phyloP scores from a whole-genome alignment of 345 rosid species.

The Arabis alpina region DNA sequence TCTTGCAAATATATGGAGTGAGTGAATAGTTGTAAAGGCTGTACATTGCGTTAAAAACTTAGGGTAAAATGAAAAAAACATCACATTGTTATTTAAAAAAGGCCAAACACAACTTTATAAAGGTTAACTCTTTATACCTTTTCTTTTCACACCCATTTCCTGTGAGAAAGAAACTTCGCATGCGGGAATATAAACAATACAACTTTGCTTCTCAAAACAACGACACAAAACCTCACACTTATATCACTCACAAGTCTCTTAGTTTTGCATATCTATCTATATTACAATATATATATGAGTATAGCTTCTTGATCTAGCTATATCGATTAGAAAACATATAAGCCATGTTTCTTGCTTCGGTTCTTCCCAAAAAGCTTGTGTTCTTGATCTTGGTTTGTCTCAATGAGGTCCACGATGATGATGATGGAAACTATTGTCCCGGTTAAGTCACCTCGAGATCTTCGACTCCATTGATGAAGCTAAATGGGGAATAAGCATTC shows the following conservation, averaged over 20 bases:
- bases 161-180: slow-evolving; percentile 38
- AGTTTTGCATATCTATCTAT: slow-evolving; percentile 18
- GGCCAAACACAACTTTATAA: slow-evolving; percentile 39
- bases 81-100: slow-evolving; percentile 25
- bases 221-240: slow-evolving; percentile 36
- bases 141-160: slow-evolving; percentile 26
- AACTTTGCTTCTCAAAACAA: slow-evolving; percentile 43
- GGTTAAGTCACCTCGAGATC: slow-evolving; percentile 21
- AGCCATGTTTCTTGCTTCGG: slow-evolving; percentile 29
- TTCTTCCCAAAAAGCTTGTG: slow-evolving; percentile 10
- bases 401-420: slow-evolving; percentile 15
- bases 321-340: background rate
- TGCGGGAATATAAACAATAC: slow-evolving; percentile 46
- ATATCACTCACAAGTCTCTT: background rate
- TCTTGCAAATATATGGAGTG: slow-evolving; percentile 1
- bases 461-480: slow-evolving; percentile 7
- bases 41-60: slow-evolving; percentile 36
- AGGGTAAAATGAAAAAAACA: slow-evolving; percentile 30
- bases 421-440: slow-evolving; percentile 9
- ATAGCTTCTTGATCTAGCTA: background rate
- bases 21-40: slow-evolving; percentile 32
- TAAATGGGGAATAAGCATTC: slow-evolving; percentile 45
- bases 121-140: slow-evolving; percentile 30
- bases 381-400: slow-evolving; percentile 29
- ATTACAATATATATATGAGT: slow-evolving; percentile 3